phyloP scores from a whole-genome alignment of 352 stramenopile species.

The Globisporangium viniferum region DNA sequence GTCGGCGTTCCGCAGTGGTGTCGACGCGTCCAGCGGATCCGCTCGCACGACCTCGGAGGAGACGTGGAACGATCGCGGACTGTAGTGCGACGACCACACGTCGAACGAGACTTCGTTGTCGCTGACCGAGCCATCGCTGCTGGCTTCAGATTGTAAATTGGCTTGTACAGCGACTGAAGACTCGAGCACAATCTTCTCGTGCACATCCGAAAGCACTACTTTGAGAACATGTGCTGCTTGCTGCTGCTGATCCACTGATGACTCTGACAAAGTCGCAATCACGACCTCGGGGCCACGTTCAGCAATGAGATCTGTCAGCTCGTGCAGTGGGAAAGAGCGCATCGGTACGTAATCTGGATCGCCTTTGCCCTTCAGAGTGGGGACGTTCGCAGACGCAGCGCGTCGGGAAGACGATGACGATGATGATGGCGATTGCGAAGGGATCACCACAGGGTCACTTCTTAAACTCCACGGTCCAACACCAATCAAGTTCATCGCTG shows the following conservation, averaged over 20 bases:
- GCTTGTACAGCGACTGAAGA: background rate
- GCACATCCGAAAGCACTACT: constrained; percentile 59
- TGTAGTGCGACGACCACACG: constrained; percentile 68
- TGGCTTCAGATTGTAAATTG: background rate
- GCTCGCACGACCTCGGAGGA: constrained; percentile 63
- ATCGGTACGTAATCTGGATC: constrained; percentile 37
- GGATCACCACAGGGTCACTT: constrained; percentile 28
- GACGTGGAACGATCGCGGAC: constrained; percentile 59
- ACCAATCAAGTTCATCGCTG: constrained; percentile 63
- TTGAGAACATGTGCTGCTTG: constrained; percentile 9
- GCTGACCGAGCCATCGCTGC: background rate
- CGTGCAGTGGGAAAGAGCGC: constrained; percentile 19
- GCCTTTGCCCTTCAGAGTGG: constrained; percentile 45
- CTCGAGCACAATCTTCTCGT: constrained; percentile 32
- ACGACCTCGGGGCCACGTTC: constrained; percentile 3
- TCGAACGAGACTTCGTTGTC: constrained; percentile 31
- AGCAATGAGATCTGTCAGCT: constrained; percentile 7
- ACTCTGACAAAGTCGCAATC: background rate
- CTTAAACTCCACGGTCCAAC: constrained; percentile 44
- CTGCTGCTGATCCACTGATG: background rate
- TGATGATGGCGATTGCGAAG: constrained; percentile 2
- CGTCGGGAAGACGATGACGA: background rate
- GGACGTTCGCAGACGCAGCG: constrained; percentile 19
- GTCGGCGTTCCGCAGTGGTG: constrained; percentile 45
- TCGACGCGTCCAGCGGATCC: constrained; percentile 54